Evolutionary conservation across 1,284 basidiomycete genomes (phyloP).

Genomic region (Ceratobasidium papillatum): DNA sequence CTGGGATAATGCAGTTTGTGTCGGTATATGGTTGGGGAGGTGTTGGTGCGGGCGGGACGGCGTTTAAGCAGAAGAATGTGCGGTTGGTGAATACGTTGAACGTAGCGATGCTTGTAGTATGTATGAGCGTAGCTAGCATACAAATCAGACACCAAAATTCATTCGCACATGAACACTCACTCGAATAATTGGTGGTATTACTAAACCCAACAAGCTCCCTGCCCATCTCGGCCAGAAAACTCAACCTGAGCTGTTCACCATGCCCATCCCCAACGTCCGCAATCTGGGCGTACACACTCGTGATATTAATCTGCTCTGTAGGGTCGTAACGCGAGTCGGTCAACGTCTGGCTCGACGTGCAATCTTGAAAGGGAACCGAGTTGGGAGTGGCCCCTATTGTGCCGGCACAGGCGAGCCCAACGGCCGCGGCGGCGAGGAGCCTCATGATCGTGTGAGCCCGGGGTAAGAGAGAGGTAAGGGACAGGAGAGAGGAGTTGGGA

Average conservation of each 20-base stretch:
- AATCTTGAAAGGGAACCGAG: conserved; percentile 15
- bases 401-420: conserved; percentile 5
- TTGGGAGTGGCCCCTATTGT: conserved; percentile 15
- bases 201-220: conserved; percentile 67
- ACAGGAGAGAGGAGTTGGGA: background rate
- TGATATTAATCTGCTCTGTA: conserved; percentile 69
- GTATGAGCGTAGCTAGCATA: conserved; percentile 80
- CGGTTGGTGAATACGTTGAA: conserved; percentile 74
- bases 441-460: conserved; percentile 23
- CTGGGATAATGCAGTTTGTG: conserved; percentile 72
- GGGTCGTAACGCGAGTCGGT: conserved; percentile 22
- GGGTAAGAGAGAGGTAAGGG: background rate
- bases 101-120: conserved; percentile 79
- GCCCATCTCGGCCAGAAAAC: conserved; percentile 65
- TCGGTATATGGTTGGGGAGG: conserved; percentile 54
- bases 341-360: conserved; percentile 24
- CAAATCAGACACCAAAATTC: conserved; percentile 2
- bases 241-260: conserved; percentile 57
- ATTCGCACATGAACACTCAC: conserved; percentile 47
- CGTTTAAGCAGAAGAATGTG: conserved; percentile 75
- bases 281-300: conserved; percentile 78
- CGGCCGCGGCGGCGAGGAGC: conserved; percentile 16
- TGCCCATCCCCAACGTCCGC: conserved; percentile 53
- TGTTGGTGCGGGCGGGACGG: conserved; percentile 78
- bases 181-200: conserved; percentile 68